phyloP scores from a whole-genome alignment of 306 rosid species.

The Oxytropis ochrocephala region DNA sequence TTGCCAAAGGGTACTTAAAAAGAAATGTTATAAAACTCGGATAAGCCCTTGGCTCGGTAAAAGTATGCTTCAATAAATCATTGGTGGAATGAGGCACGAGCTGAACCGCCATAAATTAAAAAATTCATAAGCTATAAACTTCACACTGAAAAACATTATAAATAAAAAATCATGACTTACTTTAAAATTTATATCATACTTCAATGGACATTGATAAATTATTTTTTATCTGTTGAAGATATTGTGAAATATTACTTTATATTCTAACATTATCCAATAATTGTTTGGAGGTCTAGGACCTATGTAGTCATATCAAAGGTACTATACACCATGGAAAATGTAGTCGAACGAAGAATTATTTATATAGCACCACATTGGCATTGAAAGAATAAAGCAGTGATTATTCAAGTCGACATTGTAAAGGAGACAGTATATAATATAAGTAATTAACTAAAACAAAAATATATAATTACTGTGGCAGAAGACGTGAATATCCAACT shows the following conservation, averaged over 20 bases:
- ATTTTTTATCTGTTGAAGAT: too few species aligned
- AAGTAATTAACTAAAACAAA: background rate
- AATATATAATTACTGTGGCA: background rate
- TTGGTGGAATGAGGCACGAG: background rate
- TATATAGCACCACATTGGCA: background rate
- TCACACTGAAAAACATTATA: too few species aligned
- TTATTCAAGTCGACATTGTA: constrained; percentile 1
- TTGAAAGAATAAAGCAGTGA: background rate
- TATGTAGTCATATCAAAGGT: background rate
- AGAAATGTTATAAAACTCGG: background rate
- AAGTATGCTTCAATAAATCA: background rate
- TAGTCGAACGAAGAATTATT: background rate
- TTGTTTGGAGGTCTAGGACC: background rate
- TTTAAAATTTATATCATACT: too few species aligned
- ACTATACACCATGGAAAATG: background rate
- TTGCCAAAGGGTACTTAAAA: background rate
- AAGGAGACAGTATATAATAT: background rate
- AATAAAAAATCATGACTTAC: too few species aligned
- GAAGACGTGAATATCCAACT: background rate
- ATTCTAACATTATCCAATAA: too few species aligned
- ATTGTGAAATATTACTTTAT: too few species aligned
- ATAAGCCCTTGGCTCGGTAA: background rate
- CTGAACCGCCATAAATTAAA: background rate
- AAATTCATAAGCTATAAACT: background rate
- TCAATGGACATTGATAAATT: too few species aligned